Conservation (phyloP, 1,139 yeast species). For the Pichia sp. region DNA sequence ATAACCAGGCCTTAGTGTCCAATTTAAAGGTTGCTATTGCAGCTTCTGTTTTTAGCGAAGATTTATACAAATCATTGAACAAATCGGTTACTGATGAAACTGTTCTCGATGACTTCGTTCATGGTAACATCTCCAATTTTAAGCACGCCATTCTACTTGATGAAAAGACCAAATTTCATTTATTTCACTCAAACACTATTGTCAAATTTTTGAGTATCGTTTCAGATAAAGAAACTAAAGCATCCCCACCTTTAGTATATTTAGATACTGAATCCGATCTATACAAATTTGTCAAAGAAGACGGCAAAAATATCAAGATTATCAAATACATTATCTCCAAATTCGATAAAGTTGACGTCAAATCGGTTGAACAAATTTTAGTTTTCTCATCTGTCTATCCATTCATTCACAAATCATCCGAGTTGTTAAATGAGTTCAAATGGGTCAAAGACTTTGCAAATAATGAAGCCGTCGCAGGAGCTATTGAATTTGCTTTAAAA, state of each 20-base stretch:
- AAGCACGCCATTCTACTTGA: background rate
- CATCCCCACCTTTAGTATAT: slow-evolving; percentile 11
- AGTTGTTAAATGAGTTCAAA: slow-evolving; percentile 6
- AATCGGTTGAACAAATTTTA: slow-evolving; percentile 36
- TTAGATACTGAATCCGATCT: slow-evolving; percentile 16
- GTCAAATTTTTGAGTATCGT: slow-evolving; percentile 53
- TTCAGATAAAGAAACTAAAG: slow-evolving; percentile 4
- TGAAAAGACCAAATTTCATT: slow-evolving; percentile 30
- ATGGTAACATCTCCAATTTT: slow-evolving; percentile 25
- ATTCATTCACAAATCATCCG: slow-evolving; percentile 22
- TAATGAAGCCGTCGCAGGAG: slow-evolving; percentile 31
- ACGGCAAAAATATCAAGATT: slow-evolving; percentile 7
- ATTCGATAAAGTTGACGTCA: slow-evolving; percentile 13
- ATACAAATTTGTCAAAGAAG: slow-evolving; percentile 20
- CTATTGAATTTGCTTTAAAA: slow-evolving; percentile 32
- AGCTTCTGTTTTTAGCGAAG: slow-evolving; percentile 29
- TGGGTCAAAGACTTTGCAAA: slow-evolving; percentile 40
- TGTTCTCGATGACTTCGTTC: slow-evolving; percentile 3
- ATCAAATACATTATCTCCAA: slow-evolving; percentile 4
- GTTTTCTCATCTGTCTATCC: slow-evolving; percentile 38
- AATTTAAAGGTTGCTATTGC: slow-evolving; percentile 60
- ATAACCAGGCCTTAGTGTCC: slow-evolving; percentile 36
- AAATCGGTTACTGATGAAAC: slow-evolving; percentile 23
- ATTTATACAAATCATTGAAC: slow-evolving; percentile 3
- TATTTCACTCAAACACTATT: slow-evolving; percentile 76